Evolutionary conservation across 768 basidiomycete genomes (phyloP).

Genomic region (Coprinopsis sp.): DNA sequence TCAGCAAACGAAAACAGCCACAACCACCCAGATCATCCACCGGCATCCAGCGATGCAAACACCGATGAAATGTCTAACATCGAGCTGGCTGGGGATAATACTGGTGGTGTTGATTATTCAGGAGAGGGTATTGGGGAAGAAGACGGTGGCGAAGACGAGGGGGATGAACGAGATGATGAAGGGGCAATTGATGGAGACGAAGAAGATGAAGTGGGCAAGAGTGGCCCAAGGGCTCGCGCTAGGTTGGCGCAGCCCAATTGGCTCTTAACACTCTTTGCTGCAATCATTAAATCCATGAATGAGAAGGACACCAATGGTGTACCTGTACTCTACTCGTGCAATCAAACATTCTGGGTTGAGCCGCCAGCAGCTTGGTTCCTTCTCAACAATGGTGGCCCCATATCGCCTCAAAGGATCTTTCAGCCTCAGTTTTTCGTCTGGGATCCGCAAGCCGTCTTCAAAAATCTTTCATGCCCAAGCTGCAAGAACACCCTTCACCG

Average conservation of each 20-base stretch:
- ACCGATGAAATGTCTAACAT: too few relatives aligned
- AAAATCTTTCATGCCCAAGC: slow-evolving; percentile 7
- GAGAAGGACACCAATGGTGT: not conserved
- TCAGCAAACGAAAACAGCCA: too few relatives aligned
- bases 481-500: not conserved
- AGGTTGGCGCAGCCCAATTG: not conserved
- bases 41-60: too few relatives aligned
- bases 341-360: slow-evolving; percentile 3
- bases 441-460: slow-evolving; percentile 9
- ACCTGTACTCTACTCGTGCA: slow-evolving; percentile 1
- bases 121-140: slow-evolving; percentile 4
- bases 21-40: too few relatives aligned
- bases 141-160: too few relatives aligned
- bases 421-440: slow-evolving; percentile 10
- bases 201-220: not conserved
- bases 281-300: not conserved
- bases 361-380: slow-evolving; percentile 3
- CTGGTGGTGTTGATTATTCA: too few relatives aligned
- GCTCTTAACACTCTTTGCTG: not conserved
- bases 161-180: too few relatives aligned
- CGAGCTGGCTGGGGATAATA: too few relatives aligned
- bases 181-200: not conserved
- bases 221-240: not conserved
- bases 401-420: not conserved
- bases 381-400: not conserved